Percentiles rank a stretch among this genome's conserved stretches.
These are phyloP conservation scores for Eudorina sp. DNA, from an alignment of 139 green algal species.

Conservation along the genomic window DNA sequence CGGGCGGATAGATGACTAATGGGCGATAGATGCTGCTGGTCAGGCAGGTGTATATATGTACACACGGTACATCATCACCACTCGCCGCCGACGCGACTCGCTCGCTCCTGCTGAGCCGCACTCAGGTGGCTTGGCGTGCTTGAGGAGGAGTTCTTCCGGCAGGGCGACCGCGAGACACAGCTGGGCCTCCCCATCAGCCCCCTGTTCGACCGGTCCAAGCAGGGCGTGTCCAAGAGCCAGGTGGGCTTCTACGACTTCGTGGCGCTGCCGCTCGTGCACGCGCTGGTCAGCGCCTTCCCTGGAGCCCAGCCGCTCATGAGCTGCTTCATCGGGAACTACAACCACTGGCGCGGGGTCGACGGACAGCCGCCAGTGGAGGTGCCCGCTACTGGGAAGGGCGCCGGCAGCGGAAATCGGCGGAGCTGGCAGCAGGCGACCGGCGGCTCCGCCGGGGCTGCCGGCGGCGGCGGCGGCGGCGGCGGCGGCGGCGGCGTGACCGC, in stretches of 20 bases:
- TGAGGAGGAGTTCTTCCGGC: conserved; percentile 55
- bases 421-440: not conserved
- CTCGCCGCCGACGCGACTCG: no score
- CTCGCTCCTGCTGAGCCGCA: no score
- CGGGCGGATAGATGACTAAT: no score
- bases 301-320: conserved; percentile 21
- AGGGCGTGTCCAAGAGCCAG: conserved; percentile 58
- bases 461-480: not conserved
- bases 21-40: no score
- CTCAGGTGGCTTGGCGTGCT: conserved; percentile 7
- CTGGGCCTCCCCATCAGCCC: conserved; percentile 55
- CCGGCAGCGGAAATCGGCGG: not conserved
- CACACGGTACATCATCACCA: no score
- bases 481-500: not conserved
- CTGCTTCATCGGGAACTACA: conserved; percentile 18
- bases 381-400: not conserved
- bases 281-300: conserved; percentile 31
- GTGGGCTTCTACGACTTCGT: conserved; percentile 49
- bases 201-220: conserved; percentile 57
- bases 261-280: conserved; percentile 33
- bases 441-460: not conserved
- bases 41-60: no score
- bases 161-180: conserved; percentile 55
- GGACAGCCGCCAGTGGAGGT: conserved; percentile 22
- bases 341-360: conserved; percentile 39